These are phyloP conservation scores for Haematococcus sp. DNA, from an alignment of 139 green algal species.

Conservation along the genomic window DNA sequence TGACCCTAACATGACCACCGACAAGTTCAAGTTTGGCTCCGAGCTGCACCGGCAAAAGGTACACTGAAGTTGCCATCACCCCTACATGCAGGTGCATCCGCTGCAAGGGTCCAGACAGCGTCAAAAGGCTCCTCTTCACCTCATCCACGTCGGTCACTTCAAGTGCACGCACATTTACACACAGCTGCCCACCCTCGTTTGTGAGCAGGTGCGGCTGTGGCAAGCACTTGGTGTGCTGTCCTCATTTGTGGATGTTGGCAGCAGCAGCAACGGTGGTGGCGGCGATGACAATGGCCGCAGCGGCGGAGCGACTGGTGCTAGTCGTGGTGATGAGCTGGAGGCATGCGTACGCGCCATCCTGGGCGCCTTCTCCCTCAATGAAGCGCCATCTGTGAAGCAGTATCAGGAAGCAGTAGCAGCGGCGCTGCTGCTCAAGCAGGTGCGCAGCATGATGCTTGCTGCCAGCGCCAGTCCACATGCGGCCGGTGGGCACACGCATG, in stretches of 20 bases:
- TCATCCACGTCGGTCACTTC: no score
- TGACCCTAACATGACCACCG: slow-evolving; percentile 32
- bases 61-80: no score
- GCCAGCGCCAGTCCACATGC: no score
- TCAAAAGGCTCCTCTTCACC: no score
- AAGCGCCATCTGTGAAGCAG: slow-evolving; percentile 65
- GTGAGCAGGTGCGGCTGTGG: slow-evolving; percentile 52
- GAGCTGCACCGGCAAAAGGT: slow-evolving; percentile 64
- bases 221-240: slow-evolving; percentile 60
- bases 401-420: slow-evolving; percentile 67
- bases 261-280: no score
- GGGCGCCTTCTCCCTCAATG: slow-evolving; percentile 13
- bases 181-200: neutral
- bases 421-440: slow-evolving; percentile 49
- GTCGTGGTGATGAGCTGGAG: slow-evolving; percentile 46
- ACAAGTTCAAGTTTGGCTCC: slow-evolving; percentile 29
- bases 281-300: no score
- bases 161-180: no score
- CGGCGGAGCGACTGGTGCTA: slow-evolving; percentile 51
- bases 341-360: slow-evolving; percentile 30
- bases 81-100: no score
- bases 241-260: neutral
- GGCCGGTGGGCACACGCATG: no score
- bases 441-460: no score
- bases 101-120: no score